Base-by-base conservation (phyloP, 352 stramenopile species). In the Phytophthora quininea region DNA sequence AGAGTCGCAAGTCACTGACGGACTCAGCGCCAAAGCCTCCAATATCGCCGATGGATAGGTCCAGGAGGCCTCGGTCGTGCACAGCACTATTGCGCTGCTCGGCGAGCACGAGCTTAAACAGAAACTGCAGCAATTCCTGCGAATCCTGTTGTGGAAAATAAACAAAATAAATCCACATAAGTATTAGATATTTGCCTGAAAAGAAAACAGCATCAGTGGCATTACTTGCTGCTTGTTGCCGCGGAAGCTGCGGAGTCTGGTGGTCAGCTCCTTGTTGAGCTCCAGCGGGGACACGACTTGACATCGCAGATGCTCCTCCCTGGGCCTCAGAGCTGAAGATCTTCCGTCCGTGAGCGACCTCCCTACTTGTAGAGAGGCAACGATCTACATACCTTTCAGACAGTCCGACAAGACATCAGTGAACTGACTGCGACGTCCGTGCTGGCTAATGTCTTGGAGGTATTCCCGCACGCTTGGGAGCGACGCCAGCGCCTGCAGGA, bases 41-140 rank as follows among this genome's bases (percentile, higher is more conserved):
- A 14, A 60, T 47, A 33, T 67, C 47, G 15, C 71, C 65, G 35
- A 69, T 58, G 3, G 52, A 62, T 38, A 93, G 67, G 54, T 89
- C 82, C 43, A 72, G 74, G 1, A 92, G 69, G 4, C 83, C 84
- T 19, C 75, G 67, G 37, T 92, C 86, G 35, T 79, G 79, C 45
- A 86, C 65, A 0, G 65, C 69, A 32, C 73, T 88, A 45, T 66
- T 58, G 47, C 77, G 76, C 57, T 93, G 85, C 32, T 93, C 85
- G 42, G 81, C 76, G 33, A 79, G 76, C n/a, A 96, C 81, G 11
- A 93, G 58, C 54, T 91, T 90, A 64, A 96, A 85, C n/a, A 95
- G 71, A 57, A 92, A 92, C 72, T 95, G 88, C 49, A 96, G 69
- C 27, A 96, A 71, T 65, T 96, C 88, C 65, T 96, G 86, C 33